These are phyloP conservation scores for Boletus coccyginus DNA, from an alignment of 768 basidiomycete species.

Conservation along the genomic window DNA sequence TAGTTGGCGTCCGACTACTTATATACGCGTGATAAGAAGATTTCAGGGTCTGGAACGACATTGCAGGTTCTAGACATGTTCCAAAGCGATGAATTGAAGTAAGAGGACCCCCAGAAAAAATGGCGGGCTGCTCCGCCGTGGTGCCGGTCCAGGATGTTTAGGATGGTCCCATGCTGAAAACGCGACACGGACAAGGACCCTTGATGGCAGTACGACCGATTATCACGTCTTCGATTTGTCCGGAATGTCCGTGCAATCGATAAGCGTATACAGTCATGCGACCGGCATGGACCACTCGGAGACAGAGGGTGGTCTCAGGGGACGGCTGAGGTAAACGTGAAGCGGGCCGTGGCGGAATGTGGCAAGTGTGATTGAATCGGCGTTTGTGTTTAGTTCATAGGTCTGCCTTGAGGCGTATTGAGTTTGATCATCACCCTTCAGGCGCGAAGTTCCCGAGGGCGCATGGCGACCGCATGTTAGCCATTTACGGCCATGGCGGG, in stretches of 20 bases:
- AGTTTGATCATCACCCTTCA: constrained; percentile 22
- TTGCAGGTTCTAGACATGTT: constrained; percentile 22
- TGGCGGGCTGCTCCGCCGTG: constrained; percentile 11
- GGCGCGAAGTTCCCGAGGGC: constrained; percentile 25
- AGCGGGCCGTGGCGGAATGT: constrained; percentile 10
- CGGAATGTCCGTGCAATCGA: constrained; percentile 20
- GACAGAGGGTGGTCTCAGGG: constrained; percentile 10
- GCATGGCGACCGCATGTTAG: constrained; percentile 37
- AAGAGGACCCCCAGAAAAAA: constrained; percentile 34
- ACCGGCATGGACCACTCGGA: constrained; percentile 2
- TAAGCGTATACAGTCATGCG: constrained; percentile 16
- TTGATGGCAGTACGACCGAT: constrained; percentile 3
- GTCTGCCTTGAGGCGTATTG: constrained; percentile 13
- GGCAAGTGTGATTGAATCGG: constrained; percentile 22
- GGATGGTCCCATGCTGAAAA: constrained; percentile 23
- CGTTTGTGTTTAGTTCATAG: constrained; percentile 24
- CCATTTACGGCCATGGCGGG: constrained; percentile 30
- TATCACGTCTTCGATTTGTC: constrained; percentile 35
- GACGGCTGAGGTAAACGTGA: constrained; percentile 31
- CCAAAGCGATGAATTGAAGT: constrained; percentile 30
- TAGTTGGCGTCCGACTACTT: constrained; percentile 10
- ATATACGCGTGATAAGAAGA: constrained; percentile 24
- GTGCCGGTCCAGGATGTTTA: constrained; percentile 15
- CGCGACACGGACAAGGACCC: constrained; percentile 10
- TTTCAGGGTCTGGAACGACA: constrained; percentile 23